Base-by-base conservation (phyloP, 352 stramenopile species). In the Globisporangium solare region DNA sequence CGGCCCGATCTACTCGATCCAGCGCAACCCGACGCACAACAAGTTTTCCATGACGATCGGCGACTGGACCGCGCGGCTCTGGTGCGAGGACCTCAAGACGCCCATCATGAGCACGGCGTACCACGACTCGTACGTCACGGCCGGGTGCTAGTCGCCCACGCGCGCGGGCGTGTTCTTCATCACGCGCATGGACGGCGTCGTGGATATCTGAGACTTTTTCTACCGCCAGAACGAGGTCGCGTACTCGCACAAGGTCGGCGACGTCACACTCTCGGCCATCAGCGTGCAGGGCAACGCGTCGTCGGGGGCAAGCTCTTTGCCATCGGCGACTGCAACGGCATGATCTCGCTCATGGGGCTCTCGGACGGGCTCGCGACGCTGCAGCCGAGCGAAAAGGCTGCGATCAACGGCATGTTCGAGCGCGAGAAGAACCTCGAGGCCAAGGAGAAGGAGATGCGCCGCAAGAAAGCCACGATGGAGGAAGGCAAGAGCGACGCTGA, bases 1-100 rank as follows among this genome's bases (percentile, higher is more conserved):
- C 63, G 96, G 94, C 0, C 91, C 95, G 39, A 98, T 99, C 63
- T 97, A 94, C 63, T 87, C 79, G 41, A 98, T 99, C 67, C 92
- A 98, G 70, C 84, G 96, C 22, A 99, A 99, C 64, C 96, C 96
- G 37, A 96, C 85, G n/a, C 91, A 98, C 67, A 97, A 95, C 72
- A 98, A 99, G 66, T 99, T 97, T 63, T 99, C 98, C 74, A 87
- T 99, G 73, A 98, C 94, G 13, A 92, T 99, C 27, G 96, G 96
- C 17, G 96, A 99, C 73, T 99, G 96, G 96, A 98, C 94, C 14
- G 94, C 96, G 47, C 79, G 89, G 22, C 84, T 99, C 52, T 99
- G 96, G 96, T 96, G 91, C 55, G 96, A 99, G 50, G 96, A 99
- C 64, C 70, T 98, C 48, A 98, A 97, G 67, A 98, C 94, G 37